Conservation (phyloP, 2,329 filamentous ascomycete species). For the Penicillium glabrum region DNA sequence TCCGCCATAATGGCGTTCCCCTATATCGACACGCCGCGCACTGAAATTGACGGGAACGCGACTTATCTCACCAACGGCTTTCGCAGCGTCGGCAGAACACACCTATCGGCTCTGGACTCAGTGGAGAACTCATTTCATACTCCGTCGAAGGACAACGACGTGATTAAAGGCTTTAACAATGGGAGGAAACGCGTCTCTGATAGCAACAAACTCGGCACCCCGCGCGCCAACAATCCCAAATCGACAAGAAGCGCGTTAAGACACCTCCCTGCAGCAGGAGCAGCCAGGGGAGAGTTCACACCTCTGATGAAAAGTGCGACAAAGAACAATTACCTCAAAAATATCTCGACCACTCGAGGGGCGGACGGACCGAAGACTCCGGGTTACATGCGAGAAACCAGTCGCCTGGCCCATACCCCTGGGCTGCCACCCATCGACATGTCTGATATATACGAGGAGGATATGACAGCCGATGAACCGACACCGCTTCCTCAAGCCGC, state of each 20-base stretch:
- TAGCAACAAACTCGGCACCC: constrained; percentile 67
- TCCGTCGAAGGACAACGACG: constrained; percentile 72
- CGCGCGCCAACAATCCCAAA: constrained; percentile 59
- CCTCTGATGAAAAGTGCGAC: constrained; percentile 80
- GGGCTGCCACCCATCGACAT: constrained; percentile 72
- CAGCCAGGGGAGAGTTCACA: constrained; percentile 75
- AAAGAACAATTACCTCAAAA: constrained; percentile 62
- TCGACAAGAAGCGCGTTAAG: constrained; percentile 55
- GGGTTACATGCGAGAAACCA: constrained; percentile 60
- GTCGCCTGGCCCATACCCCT: constrained; percentile 70
- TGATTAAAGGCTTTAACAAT: constrained; percentile 73
- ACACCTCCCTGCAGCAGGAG: constrained; percentile 64
- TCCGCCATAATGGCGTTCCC: constrained; percentile 60
- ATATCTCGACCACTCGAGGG: constrained; percentile 61
- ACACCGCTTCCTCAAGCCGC: constrained; percentile 75
- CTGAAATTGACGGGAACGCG: constrained; percentile 73
- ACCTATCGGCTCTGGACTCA: constrained; percentile 65
- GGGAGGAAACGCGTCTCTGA: constrained; percentile 53
- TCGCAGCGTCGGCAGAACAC: constrained; percentile 51
- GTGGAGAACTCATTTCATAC: constrained; percentile 85
- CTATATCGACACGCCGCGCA: constrained; percentile 82
- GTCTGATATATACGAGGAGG: constrained; percentile 64
- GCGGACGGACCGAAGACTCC: constrained; percentile 65
- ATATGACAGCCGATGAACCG: constrained; percentile 64
- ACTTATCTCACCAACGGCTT: constrained; percentile 71